phyloP scores from a whole-genome alignment of 176 grass and related monocot species.

The Hordeum marinum region DNA sequence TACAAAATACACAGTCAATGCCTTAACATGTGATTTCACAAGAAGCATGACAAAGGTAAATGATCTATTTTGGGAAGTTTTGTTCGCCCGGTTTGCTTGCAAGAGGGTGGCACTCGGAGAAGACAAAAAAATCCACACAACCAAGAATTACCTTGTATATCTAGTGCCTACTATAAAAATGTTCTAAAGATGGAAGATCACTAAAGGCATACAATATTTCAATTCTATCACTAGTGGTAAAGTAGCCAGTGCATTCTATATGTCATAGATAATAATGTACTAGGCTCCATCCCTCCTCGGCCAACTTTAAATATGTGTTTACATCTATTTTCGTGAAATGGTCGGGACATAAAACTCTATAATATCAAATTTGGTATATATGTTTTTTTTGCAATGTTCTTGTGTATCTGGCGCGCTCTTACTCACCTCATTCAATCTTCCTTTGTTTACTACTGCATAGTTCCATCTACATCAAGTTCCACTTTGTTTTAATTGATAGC shows the following conservation, averaged over 20 bases:
- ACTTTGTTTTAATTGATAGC: no score
- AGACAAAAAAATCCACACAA: slow-evolving; percentile 39
- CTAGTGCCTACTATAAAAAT: slow-evolving; percentile 37
- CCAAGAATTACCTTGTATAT: slow-evolving; percentile 49
- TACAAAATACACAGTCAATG: slow-evolving; percentile 26
- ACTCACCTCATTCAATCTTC: no score
- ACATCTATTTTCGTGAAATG: no score
- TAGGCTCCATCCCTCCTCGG: no score
- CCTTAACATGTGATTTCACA: slow-evolving; percentile 54
- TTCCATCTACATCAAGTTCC: no score
- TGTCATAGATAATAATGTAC: no score
- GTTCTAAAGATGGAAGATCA: slow-evolving; percentile 51
- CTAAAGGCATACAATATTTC: slow-evolving; percentile 55
- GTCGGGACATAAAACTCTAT: neutral
- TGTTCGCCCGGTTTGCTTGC: slow-evolving; percentile 63
- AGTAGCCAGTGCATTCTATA: no score
- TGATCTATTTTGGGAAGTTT: slow-evolving; percentile 62
- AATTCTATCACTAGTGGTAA: slow-evolving; percentile 20
- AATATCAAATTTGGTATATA: neutral
- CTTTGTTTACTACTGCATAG: no score
- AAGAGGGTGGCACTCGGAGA: slow-evolving; percentile 59
- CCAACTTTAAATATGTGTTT: no score
- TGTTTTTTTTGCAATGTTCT: neutral
- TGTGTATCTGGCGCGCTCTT: no score
- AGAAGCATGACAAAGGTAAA: slow-evolving; percentile 49